These are phyloP conservation scores for Camellia granthamiana DNA, from an alignment of 148 eudicot genomes.

Conservation along the genomic window DNA sequence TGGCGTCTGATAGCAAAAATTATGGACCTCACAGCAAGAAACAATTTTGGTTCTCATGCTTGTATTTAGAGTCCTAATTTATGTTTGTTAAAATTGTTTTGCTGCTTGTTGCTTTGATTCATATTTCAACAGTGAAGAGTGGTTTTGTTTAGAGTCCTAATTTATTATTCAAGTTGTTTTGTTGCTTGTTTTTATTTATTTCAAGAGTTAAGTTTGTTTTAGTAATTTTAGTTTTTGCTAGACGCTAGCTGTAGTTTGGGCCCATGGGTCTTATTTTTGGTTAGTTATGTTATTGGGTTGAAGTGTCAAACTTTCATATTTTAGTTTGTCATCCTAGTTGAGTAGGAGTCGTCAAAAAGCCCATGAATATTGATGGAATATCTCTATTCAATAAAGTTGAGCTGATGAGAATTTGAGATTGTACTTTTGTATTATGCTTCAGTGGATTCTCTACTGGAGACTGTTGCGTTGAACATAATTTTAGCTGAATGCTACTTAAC, in stretches of 20 bases:
- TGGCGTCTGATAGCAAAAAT: background rate
- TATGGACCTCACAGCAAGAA: background rate
- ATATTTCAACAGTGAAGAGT: background rate
- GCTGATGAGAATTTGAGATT: background rate
- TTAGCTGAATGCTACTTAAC: background rate
- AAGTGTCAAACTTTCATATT: background rate
- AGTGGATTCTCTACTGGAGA: constrained; percentile 8
- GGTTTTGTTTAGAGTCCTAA: background rate
- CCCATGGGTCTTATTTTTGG: background rate
- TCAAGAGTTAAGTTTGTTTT: background rate
- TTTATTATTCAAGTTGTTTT: background rate
- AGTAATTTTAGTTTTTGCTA: background rate
- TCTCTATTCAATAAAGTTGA: background rate
- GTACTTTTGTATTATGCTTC: background rate
- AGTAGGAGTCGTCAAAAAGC: background rate
- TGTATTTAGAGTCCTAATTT: background rate
- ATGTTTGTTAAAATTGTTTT: background rate
- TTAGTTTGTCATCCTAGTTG: background rate
- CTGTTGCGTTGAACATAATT: constrained; percentile 8
- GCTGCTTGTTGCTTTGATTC: background rate
- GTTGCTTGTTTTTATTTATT: no score
- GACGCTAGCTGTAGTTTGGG: background rate
- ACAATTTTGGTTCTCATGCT: background rate
- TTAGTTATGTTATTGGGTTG: background rate
- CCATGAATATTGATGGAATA: background rate